These are phyloP conservation scores for Corynespora cassiicola DNA, from an alignment of 2,329 filamentous ascomycete genomes.

Conservation along the genomic window DNA sequence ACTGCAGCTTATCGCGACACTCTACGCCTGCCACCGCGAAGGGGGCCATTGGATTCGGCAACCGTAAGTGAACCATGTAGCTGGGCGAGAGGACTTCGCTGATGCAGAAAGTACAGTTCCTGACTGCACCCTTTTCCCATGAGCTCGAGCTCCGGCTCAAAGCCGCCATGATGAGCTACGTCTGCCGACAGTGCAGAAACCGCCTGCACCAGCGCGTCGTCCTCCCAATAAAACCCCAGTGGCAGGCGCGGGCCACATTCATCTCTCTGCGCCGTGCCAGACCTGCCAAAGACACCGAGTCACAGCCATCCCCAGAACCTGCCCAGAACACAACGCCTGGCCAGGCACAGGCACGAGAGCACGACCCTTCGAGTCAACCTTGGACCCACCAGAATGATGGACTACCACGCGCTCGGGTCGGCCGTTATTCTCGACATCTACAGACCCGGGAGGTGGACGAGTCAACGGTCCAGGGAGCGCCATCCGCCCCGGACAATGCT, in stretches of 20 bases:
- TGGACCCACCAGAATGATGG: too few relatives aligned
- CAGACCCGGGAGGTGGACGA: too few relatives aligned
- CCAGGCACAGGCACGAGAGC: neutral
- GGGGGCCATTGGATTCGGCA: too few relatives aligned
- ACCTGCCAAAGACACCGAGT: conserved; percentile 12
- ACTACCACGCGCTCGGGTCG: neutral
- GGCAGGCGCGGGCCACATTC: conserved; percentile 40
- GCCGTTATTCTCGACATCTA: conserved; percentile 4
- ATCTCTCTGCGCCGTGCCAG: conserved; percentile 29
- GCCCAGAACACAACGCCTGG: neutral
- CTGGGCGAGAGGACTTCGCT: too few relatives aligned
- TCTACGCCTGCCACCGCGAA: too few relatives aligned
- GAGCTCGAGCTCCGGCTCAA: too few relatives aligned
- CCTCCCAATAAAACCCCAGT: conserved; percentile 25
- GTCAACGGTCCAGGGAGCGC: neutral
- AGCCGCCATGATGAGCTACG: conserved; percentile 39
- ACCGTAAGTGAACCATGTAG: too few relatives aligned
- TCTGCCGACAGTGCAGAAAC: conserved; percentile 41
- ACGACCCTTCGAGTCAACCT: neutral
- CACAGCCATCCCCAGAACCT: conserved; percentile 12
- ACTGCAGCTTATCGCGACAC: too few relatives aligned
- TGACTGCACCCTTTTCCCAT: too few relatives aligned
- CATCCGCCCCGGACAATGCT: conserved; percentile 1
- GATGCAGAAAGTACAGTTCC: too few relatives aligned
- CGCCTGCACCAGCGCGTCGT: conserved; percentile 23